These are phyloP conservation scores for Fusarium metavorans DNA, from an alignment of 2,329 filamentous ascomycete genomes.

Conservation along the genomic window DNA sequence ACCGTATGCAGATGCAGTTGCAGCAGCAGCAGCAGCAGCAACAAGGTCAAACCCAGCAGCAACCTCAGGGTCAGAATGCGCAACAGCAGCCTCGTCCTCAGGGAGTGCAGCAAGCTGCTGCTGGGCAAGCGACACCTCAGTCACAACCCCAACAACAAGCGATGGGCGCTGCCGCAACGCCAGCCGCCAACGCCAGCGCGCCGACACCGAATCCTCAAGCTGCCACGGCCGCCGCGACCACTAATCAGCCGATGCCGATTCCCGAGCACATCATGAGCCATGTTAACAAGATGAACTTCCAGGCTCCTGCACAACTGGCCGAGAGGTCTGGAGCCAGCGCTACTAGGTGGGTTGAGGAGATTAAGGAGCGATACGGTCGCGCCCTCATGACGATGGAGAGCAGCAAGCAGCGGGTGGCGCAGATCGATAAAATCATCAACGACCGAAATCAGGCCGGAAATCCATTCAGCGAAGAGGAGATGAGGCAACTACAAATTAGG, in stretches of 20 bases:
- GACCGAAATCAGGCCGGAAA: conserved; percentile 58
- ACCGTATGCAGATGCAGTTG: conserved; percentile 48
- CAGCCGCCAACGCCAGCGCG: conserved; percentile 19
- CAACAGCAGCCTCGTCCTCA: conserved; percentile 42
- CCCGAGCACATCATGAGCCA: conserved; percentile 61
- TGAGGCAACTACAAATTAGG: conserved; percentile 57
- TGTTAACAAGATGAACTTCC: conserved; percentile 61
- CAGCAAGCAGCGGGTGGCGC: conserved; percentile 54
- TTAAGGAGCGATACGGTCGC: conserved; percentile 60
- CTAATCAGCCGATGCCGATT: conserved; percentile 48
- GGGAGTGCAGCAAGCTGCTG: conserved; percentile 32
- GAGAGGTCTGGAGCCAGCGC: conserved; percentile 58
- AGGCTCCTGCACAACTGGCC: conserved; percentile 55
- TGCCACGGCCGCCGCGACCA: conserved; percentile 30
- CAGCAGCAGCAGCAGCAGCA: conserved; percentile 46
- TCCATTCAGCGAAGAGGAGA: conserved; percentile 60
- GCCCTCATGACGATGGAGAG: conserved; percentile 64
- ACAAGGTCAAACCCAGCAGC: conserved; percentile 40
- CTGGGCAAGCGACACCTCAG: conserved; percentile 40
- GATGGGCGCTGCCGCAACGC: conserved; percentile 16
- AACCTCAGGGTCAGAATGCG: conserved; percentile 39
- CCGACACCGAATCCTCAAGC: conserved; percentile 38
- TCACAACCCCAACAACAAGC: conserved; percentile 29
- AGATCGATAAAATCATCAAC: conserved; percentile 57
- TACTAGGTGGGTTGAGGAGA: conserved; percentile 62